Conservation (phyloP, 495 filamentous ascomycete species). For the Tuber microsphaerosporum region DNA sequence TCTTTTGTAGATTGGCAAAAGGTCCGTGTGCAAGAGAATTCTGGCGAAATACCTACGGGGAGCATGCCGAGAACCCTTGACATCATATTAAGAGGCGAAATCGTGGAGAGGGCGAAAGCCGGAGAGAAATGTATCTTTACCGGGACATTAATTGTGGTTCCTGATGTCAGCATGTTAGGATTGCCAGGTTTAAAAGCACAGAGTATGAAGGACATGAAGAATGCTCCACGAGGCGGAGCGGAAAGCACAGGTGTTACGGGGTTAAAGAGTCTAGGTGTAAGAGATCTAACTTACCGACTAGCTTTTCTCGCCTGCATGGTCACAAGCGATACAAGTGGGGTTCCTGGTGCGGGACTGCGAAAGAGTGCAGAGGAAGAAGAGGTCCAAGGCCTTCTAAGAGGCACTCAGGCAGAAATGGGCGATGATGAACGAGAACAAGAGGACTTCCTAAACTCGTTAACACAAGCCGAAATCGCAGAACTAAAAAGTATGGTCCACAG, state of each 20-base stretch:
- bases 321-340: conserved; percentile 67
- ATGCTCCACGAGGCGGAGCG: conserved; percentile 65
- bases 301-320: conserved; percentile 98
- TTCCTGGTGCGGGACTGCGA: conserved; percentile 52
- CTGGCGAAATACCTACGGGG: conserved; percentile 93
- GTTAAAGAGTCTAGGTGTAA: conserved; percentile 83
- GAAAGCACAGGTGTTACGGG: conserved; percentile 65
- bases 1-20: conserved; percentile 99
- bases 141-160: conserved; percentile 89
- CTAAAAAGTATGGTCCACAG: conserved; percentile 87
- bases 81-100: conserved; percentile 93
- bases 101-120: conserved; percentile 93
- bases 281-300: conserved; percentile 93
- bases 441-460: conserved; percentile 75
- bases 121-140: conserved; percentile 98
- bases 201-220: conserved; percentile 73
- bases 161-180: conserved; percentile 90
- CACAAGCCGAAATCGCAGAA: conserved; percentile 78
- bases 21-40: conserved; percentile 93
- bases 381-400: conserved; percentile 36
- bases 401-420: conserved; percentile 35
- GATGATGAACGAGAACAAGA: conserved; percentile 76
- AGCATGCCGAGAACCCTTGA: conserved; percentile 99
- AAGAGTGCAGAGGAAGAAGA: conserved; percentile 40
- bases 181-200: conserved; percentile 79